Conservation (phyloP, 2,329 filamentous ascomycete genomes). For the Aspergillus nomiae region DNA sequence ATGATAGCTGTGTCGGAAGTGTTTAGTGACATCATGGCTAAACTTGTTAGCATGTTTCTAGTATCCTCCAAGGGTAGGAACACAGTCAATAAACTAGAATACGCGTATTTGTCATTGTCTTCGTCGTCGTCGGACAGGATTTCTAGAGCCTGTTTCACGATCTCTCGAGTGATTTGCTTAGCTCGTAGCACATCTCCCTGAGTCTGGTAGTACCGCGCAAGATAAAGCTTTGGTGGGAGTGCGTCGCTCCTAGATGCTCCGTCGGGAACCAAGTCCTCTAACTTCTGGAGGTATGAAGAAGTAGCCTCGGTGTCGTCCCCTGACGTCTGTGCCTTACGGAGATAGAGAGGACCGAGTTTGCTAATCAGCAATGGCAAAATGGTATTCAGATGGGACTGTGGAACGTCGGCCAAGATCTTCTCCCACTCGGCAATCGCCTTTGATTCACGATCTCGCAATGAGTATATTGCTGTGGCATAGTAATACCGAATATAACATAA, state of each 20-base stretch:
- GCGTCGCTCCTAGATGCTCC: constrained; percentile 18
- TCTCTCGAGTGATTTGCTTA: constrained; percentile 20
- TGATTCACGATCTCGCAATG: constrained; percentile 14
- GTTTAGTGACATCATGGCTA: constrained; percentile 18
- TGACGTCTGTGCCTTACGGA: constrained; percentile 13
- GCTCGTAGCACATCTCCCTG: constrained; percentile 22
- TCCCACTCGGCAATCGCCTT: constrained; percentile 20
- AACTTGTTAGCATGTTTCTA: constrained; percentile 17
- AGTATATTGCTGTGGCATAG: constrained; percentile 18
- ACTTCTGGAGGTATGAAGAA: constrained; percentile 9
- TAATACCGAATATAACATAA: constrained; percentile 19
- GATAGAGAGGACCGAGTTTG: constrained; percentile 23
- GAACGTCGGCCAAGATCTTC: constrained; percentile 17
- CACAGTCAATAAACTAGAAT: constrained; percentile 21
- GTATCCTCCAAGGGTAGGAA: constrained; percentile 26
- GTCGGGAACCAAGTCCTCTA: constrained; percentile 16
- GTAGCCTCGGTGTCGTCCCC: constrained; percentile 9
- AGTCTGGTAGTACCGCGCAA: constrained; percentile 23
- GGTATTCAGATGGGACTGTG: constrained; percentile 15
- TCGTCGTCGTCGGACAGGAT: constrained; percentile 30
- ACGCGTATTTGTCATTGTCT: constrained; percentile 30
- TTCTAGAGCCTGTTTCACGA: constrained; percentile 30
- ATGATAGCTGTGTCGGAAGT: constrained; percentile 5
- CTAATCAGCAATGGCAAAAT: constrained; percentile 15
- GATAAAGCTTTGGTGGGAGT: constrained; percentile 19